These are phyloP conservation scores for Krasilnikovozyma curviuscula DNA, from an alignment of 768 basidiomycete species.

Conservation along the genomic window DNA sequence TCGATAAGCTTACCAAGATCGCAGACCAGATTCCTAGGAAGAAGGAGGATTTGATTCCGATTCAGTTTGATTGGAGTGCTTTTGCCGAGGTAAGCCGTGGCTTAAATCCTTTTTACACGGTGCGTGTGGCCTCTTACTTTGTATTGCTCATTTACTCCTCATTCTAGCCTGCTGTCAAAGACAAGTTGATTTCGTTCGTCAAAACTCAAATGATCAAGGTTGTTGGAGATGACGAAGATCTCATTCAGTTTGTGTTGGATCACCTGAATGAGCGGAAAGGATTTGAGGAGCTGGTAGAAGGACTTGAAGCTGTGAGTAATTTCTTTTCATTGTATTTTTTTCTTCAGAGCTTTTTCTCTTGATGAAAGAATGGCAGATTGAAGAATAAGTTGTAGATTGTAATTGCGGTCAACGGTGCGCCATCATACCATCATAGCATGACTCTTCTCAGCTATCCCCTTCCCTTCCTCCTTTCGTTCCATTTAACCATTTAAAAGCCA, in stretches of 20 bases:
- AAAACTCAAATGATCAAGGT: neutral
- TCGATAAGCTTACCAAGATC: slow-evolving; percentile 62
- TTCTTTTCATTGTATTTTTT: neutral
- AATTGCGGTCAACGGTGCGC: too few species aligned
- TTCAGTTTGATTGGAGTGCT: slow-evolving; percentile 80
- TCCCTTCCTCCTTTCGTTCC: too few species aligned
- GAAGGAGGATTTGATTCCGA: slow-evolving; percentile 57
- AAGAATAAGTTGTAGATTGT: too few species aligned
- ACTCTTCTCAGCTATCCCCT: too few species aligned
- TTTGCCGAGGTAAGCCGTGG: slow-evolving; percentile 50
- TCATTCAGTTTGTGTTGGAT: slow-evolving; percentile 83
- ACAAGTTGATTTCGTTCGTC: neutral
- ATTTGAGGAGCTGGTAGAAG: slow-evolving; percentile 68
- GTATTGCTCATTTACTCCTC: slow-evolving; percentile 10
- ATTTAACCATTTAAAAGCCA: too few species aligned
- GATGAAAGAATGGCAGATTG: too few species aligned
- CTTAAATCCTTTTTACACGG: slow-evolving; percentile 1
- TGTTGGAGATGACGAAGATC: slow-evolving; percentile 48
- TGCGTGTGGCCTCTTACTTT: neutral
- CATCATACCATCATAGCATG: too few species aligned
- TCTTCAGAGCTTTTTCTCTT: neutral
- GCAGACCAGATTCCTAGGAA: slow-evolving; percentile 53
- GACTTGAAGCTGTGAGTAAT: slow-evolving; percentile 63
- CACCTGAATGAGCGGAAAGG: slow-evolving; percentile 79
- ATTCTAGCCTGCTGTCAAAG: neutral